Evolutionary conservation across 768 basidiomycete genomes (phyloP), one percentile per base, ranked within the genome.

Genomic region (Dentipellis fragilis): DNA sequence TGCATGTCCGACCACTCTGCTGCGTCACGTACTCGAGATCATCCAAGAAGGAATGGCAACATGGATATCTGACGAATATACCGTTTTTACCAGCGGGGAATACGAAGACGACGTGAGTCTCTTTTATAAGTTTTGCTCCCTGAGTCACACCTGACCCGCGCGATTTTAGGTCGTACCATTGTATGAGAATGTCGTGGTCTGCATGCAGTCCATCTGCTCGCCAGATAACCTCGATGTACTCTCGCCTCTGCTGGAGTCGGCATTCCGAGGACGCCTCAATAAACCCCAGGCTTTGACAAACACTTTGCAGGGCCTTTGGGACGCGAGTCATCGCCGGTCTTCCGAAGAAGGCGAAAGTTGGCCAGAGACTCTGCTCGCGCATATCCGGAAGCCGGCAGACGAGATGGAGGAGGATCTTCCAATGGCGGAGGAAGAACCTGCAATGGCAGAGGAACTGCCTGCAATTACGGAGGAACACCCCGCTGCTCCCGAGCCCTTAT

Each of bases 271-370:
- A 14, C 75, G 80, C 4, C 54, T 64, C 7, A 75, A 77, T 51
- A 81, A 78, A 54, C 75, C 77, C 3, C 61, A 60, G 0, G 64
- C 71, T 2, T 71, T 76, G 3, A 65, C 67, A 11, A 77, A 80
- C 6, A 73, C 81, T 2, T 88, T 90, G 63, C 65, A 65, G 7
- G 78, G 79, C 34, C 85, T 84, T 64, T 89, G 88, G 88, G 65
- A 72, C 14, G 60, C 70, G 1, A 72, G 73, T 2, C 87, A 75
- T 58, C 71, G 71, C 10, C 52, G 66, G 1, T 37, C 72, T 21
- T 58, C 70, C 3, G 67, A 71, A 21, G 83, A 84, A 0, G 57
- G 64, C 12, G 64, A 63, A 2, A 81, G 79, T 5, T 89, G 85
- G 84, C 76, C 83, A 0, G 68, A 70, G 29, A 68, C 72, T 40